These are phyloP conservation scores for Haplosporangium sp. DNA, from an alignment of 371 early-diverging fungal species.

Conservation along the genomic window DNA sequence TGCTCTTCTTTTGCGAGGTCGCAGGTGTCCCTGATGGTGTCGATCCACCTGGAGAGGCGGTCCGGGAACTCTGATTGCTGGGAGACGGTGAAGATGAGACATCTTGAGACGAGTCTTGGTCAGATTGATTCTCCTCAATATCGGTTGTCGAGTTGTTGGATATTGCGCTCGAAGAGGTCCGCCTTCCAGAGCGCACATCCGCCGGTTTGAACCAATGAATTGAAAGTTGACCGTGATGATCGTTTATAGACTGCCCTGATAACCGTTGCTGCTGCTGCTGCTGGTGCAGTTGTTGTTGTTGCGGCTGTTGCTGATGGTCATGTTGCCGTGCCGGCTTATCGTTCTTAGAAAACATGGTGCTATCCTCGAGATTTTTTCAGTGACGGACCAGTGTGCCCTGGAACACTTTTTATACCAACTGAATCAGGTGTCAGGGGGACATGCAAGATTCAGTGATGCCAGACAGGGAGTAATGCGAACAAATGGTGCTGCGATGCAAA, in stretches of 20 bases:
- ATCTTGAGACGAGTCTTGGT: slow-evolving; percentile 27
- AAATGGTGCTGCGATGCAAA: not conserved
- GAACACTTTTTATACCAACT: too few relatives aligned
- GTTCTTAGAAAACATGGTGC: too few relatives aligned
- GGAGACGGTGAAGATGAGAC: slow-evolving; percentile 20
- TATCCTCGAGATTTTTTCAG: too few relatives aligned
- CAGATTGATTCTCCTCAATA: slow-evolving; percentile 34
- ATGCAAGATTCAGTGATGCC: too few relatives aligned
- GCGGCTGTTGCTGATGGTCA: too few relatives aligned
- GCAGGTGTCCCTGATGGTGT: slow-evolving; percentile 11
- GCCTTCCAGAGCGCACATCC: slow-evolving; percentile 24
- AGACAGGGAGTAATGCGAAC: not conserved
- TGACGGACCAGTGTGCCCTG: too few relatives aligned
- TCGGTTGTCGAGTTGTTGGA: slow-evolving; percentile 47
- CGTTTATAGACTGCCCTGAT: slow-evolving; percentile 3
- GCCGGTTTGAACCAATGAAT: slow-evolving; percentile 28
- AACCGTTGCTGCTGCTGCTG: slow-evolving; percentile 13
- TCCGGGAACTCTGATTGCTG: slow-evolving; percentile 30
- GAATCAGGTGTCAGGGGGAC: too few relatives aligned
- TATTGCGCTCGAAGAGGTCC: slow-evolving; percentile 33
- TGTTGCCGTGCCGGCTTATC: too few relatives aligned
- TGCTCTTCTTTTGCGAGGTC: slow-evolving; percentile 9
- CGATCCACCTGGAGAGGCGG: slow-evolving; percentile 6
- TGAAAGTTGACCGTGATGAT: slow-evolving; percentile 15
- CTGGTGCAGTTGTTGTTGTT: not conserved